Conservation (phyloP, 768 basidiomycete species). For the Tubosaeta sp. region DNA sequence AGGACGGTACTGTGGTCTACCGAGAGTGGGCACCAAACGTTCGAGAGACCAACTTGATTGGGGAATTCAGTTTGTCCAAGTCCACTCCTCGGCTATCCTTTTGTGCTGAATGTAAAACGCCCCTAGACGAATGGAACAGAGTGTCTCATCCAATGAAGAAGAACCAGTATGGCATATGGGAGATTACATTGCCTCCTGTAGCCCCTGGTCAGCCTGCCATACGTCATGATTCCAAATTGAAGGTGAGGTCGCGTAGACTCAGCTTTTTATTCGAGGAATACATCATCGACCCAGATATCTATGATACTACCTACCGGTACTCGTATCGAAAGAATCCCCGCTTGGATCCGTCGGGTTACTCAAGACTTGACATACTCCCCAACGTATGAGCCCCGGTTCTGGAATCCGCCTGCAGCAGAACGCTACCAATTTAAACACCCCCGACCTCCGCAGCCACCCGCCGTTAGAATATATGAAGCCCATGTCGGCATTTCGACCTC, state of each 20-base stretch:
- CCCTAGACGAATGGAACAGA: constrained; percentile 82
- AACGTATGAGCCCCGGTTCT: constrained; percentile 95
- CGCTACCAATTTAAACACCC: constrained; percentile 80
- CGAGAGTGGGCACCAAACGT: constrained; percentile 97
- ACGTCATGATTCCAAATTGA: constrained; percentile 92
- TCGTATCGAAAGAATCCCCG: constrained; percentile 87
- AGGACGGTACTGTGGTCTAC: constrained; percentile 70
- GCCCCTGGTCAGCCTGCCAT: constrained; percentile 73
- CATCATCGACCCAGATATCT: constrained; percentile 61
- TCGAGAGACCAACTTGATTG: constrained; percentile 75
- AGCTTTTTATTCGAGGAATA: neutral
- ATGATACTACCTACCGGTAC: constrained; percentile 77
- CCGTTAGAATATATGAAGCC: constrained; percentile 89
- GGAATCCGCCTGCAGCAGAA: constrained; percentile 82
- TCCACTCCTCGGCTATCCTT: neutral
- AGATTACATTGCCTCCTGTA: constrained; percentile 68
- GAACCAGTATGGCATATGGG: constrained; percentile 86
- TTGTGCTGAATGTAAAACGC: constrained; percentile 5
- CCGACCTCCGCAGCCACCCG: constrained; percentile 60
- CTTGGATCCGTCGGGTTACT: constrained; percentile 94
- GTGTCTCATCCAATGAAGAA: constrained; percentile 81
- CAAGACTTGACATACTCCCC: constrained; percentile 89
- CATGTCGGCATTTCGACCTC: constrained; percentile 96
- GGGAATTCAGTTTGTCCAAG: constrained; percentile 86
- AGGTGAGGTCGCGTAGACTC: constrained; percentile 46